These are phyloP conservation scores for Ogataea wickerhamii DNA, from an alignment of 805 yeast genomes.

Conservation along the genomic window DNA sequence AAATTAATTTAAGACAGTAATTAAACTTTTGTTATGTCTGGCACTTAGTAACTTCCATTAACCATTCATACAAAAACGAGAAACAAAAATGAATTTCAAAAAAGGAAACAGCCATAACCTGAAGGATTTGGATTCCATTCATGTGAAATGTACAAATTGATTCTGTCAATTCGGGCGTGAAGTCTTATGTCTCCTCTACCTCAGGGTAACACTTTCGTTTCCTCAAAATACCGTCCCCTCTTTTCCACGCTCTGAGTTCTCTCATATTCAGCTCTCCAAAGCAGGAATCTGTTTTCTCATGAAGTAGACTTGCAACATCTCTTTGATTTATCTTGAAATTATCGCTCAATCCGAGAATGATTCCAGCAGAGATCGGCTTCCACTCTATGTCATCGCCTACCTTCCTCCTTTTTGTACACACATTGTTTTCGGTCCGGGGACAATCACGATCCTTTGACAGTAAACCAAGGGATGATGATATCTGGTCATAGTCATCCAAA, in stretches of 20 bases:
- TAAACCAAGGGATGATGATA: conserved; percentile 3
- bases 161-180: too few relatives aligned
- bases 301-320: conserved; percentile 16
- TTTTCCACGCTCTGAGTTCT: conserved; percentile 24
- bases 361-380: conserved; percentile 22
- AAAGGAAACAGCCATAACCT: too few relatives aligned
- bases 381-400: conserved; percentile 26
- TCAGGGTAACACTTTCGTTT: conserved; percentile 7
- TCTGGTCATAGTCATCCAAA: conserved; percentile 14
- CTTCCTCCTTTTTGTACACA: conserved; percentile 18
- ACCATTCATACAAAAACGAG: too few relatives aligned
- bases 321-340: conserved; percentile 19
- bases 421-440: conserved; percentile 3
- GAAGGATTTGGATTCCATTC: too few relatives aligned
- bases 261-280: conserved; percentile 27
- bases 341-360: conserved; percentile 22
- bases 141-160: too few relatives aligned
- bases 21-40: too few relatives aligned
- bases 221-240: conserved; percentile 17
- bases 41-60: too few relatives aligned
- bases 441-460: conserved; percentile 3
- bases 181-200: too few relatives aligned
- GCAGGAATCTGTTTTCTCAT: conserved; percentile 14
- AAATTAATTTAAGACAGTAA: too few relatives aligned
- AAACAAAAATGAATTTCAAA: too few relatives aligned